Evolutionary conservation across 1,139 yeast species (phyloP).

Genomic region (Suhomyces bolitotheri): DNA sequence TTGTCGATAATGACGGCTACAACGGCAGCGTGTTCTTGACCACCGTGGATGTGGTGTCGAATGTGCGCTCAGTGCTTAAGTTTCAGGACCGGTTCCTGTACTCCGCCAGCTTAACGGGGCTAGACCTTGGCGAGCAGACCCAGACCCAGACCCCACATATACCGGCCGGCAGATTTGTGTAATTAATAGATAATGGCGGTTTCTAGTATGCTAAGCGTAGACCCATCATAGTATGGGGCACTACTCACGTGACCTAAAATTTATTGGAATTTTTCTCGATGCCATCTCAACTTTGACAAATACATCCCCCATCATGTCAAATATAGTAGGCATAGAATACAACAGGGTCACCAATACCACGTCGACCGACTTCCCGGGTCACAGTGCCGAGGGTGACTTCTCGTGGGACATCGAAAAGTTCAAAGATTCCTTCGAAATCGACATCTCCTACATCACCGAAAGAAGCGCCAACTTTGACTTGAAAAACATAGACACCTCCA

Average conservation of each 20-base stretch:
- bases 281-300: constrained; percentile 9
- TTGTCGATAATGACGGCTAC: constrained; percentile 39
- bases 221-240: too few relatives aligned
- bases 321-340: constrained; percentile 84
- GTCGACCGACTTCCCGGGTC: constrained; percentile 89
- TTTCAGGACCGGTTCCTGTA: constrained; percentile 18
- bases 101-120: background rate
- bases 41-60: constrained; percentile 28
- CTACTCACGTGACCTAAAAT: too few relatives aligned
- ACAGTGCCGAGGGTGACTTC: constrained; percentile 58
- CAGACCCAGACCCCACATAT: background rate
- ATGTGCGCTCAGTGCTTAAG: constrained; percentile 19
- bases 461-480: constrained; percentile 85
- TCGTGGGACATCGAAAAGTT: constrained; percentile 87
- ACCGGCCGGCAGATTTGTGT: constrained; percentile 15
- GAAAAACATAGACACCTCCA: constrained; percentile 81
- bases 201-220: too few relatives aligned
- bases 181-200: constrained; percentile 1
- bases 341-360: constrained; percentile 88
- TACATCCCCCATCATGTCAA: constrained; percentile 41
- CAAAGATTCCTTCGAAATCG: constrained; percentile 66
- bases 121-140: background rate
- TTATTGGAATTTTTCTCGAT: constrained; percentile 14
- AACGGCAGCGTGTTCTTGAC: constrained; percentile 40
- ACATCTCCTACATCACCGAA: constrained; percentile 63